Percentiles rank a stretch among this genome's conserved stretches.
Conservation (phyloP, 352 stramenopile genomes). For the Globisporangium recalcitrans region DNA sequence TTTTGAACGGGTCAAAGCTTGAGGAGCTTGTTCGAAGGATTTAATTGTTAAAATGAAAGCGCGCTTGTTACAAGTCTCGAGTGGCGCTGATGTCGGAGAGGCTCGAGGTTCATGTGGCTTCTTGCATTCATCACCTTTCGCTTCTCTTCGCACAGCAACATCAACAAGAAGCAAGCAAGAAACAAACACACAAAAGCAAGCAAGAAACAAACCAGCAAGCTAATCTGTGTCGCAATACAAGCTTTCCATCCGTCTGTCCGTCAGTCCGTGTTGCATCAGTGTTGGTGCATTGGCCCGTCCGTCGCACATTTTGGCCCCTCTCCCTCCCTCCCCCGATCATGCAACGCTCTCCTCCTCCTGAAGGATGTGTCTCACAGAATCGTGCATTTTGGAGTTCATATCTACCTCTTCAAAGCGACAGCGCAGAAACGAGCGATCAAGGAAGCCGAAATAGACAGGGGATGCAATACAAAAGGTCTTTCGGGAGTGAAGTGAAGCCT, state of each 20-base stretch:
- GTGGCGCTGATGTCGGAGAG: too few species aligned
- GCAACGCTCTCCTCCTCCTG: constrained; percentile 7
- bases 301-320: not conserved
- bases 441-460: not conserved
- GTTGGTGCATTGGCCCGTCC: constrained; percentile 6
- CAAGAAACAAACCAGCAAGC: not conserved
- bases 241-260: not conserved
- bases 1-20: too few species aligned
- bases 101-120: too few species aligned
- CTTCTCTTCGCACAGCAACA: too few species aligned
- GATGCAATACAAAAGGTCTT: not conserved
- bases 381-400: not conserved
- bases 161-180: too few species aligned
- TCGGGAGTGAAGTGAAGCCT: not conserved
- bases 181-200: too few species aligned
- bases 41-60: not conserved
- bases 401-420: not conserved
- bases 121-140: too few species aligned
- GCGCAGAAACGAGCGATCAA: too few species aligned
- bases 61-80: not conserved
- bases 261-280: too few species aligned
- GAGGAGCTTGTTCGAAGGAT: not conserved
- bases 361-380: constrained; percentile 12
- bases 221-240: constrained; percentile 7
- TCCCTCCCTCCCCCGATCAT: constrained; percentile 2